These are phyloP conservation scores for Xylariomycetidae sp. DNA, from an alignment of 2,329 filamentous ascomycete species.

Conservation along the genomic window DNA sequence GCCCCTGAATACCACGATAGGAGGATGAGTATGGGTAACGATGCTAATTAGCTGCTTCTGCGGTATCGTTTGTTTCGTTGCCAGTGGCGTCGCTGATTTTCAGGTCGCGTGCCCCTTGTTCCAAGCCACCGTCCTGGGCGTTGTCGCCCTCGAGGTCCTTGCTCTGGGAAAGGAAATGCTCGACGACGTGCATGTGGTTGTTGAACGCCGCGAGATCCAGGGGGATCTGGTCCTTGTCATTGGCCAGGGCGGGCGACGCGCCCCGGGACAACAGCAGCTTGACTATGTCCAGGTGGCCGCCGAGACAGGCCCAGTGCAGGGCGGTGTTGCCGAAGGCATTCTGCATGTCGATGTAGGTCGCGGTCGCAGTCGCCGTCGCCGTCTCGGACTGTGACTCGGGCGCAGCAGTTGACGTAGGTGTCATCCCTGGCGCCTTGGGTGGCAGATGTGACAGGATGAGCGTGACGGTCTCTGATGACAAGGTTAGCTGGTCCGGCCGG, in stretches of 20 bases:
- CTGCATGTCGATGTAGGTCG: constrained; percentile 55
- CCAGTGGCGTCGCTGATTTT: too few relatives aligned
- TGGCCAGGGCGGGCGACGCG: constrained; percentile 71
- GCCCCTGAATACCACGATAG: too few relatives aligned
- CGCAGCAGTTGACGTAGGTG: constrained; percentile 1
- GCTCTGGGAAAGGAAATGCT: constrained; percentile 50
- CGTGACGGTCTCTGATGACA: constrained; percentile 34
- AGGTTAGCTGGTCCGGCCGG: constrained; percentile 5
- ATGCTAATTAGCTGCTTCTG: too few relatives aligned
- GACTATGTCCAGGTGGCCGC: constrained; percentile 77
- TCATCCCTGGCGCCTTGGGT: constrained; percentile 6
- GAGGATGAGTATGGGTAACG: too few relatives aligned
- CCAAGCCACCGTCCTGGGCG: constrained; percentile 36
- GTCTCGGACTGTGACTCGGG: constrained; percentile 3
- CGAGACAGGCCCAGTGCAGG: constrained; percentile 88
- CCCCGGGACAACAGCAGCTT: constrained; percentile 70
- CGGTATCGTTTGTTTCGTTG: too few relatives aligned
- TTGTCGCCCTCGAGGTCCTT: constrained; percentile 43
- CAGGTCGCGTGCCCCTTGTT: constrained; percentile 27
- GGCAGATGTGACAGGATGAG: constrained; percentile 14
- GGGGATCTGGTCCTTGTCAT: constrained; percentile 77
- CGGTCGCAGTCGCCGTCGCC: constrained; percentile 23
- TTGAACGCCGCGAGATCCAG: constrained; percentile 68
- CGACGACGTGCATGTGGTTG: constrained; percentile 59
- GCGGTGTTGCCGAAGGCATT: constrained; percentile 87